Percentiles rank a stretch among this genome's conserved stretches.
These are phyloP conservation scores for Silene noctiflora DNA, from an alignment of 179 eudicot genomes.

Conservation along the genomic window DNA sequence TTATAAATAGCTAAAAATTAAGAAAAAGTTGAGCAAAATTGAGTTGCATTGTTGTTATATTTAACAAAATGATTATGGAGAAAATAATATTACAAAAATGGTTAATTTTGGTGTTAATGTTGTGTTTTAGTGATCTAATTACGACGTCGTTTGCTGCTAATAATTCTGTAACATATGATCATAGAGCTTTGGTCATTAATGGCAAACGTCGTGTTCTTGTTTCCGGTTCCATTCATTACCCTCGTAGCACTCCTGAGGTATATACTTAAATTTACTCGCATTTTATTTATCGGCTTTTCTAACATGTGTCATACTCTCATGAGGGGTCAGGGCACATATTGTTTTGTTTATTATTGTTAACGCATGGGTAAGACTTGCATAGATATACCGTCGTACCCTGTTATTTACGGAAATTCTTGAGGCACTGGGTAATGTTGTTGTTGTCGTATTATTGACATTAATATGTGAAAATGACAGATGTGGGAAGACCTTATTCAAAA, in stretches of 20 bases:
- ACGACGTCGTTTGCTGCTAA: slow-evolving; percentile 43
- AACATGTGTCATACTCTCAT: no score
- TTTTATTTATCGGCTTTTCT: neutral
- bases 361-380: no score
- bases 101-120: slow-evolving; percentile 8
- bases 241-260: slow-evolving; percentile 97
- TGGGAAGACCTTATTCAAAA: slow-evolving; percentile 93
- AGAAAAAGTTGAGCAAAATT: neutral
- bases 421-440: neutral
- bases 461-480: slow-evolving; percentile 48
- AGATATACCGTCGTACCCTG: neutral
- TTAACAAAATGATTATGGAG: neutral
- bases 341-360: no score
- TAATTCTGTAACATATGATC: slow-evolving; percentile 73
- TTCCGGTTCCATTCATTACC: slow-evolving; percentile 95
- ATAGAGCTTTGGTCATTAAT: slow-evolving; percentile 75
- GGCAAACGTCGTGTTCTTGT: slow-evolving; percentile 72
- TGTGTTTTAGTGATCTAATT: slow-evolving; percentile 3
- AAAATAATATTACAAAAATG: neutral
- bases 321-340: no score
- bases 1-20: neutral
- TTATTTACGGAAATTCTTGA: no score
- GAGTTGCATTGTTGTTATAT: neutral
- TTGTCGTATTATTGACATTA: neutral
- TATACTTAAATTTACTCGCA: neutral